Base-by-base conservation (phyloP, 129 eudicot species). In the Pulicaria dysenterica region DNA sequence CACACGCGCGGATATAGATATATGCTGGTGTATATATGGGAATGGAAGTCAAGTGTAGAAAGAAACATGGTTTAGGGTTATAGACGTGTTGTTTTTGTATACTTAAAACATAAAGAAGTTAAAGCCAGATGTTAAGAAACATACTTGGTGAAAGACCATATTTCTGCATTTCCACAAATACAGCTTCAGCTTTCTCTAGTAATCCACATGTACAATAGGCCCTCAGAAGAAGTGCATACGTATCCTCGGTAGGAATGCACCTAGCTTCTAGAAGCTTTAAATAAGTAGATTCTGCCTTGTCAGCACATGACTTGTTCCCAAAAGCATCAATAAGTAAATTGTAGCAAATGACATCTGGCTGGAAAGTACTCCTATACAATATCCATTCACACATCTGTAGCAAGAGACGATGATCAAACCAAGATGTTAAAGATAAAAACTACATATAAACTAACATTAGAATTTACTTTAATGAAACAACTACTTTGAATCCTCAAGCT, bases 371-470 rank as follows among this genome's bases (percentile, higher is more conserved):
- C 82, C 87, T 77, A 76, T 92, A 66, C 84, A 89, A 80, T 77
- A 92, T 76, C 97, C 97, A 92, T 82, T 92, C 91, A 77, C 96
- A 89, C 73, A 92, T 81, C 97, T 92, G 96, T 59, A 73, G 70
- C 71, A 31, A 68, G 56, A 34, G 74, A 54, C 67, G 16, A 43
- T 49, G n/a, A 75, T 81, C 63, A 75, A 70, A 73, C 69, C 15
- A 56, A 56, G 37, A 67, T 46, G 64, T n/a, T 54, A n/a, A 42
- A 64, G 42, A 50, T 53, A 64, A 73, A 73, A 53, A 41, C 42
- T 36, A 60, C 19, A 44, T 59, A 14, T 41, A 58, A 72, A 7
- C 60, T 48, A 43, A 74, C 13, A 19, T 41, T 43, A 6, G 6
- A 63, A 14, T 38, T 36, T 38, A 61, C 19, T 24, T 24, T 24